Conservation (phyloP, 139 green algal genomes). For the Chlorella sp. region DNA sequence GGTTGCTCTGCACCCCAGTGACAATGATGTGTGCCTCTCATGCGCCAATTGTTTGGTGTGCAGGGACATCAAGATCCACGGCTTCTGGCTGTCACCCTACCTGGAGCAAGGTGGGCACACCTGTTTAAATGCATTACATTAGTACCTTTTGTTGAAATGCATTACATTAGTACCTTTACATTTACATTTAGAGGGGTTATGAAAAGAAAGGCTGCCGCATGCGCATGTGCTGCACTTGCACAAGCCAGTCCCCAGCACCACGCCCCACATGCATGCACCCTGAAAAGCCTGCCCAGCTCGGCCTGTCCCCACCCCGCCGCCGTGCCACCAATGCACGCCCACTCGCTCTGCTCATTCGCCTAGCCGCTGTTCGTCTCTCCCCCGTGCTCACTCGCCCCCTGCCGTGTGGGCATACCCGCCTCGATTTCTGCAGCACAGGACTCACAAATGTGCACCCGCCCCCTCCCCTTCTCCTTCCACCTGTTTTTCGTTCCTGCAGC, state of each 20-base stretch:
- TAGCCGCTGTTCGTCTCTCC: background rate
- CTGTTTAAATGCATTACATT: background rate
- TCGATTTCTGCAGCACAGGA: too few relatives aligned
- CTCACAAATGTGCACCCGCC: background rate
- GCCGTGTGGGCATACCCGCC: background rate
- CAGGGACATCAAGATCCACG: slow-evolving; percentile 37
- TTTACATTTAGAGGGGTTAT: background rate
- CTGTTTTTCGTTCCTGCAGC: background rate
- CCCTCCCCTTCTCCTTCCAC: background rate
- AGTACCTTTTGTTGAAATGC: background rate
- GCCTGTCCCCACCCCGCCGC: too few relatives aligned
- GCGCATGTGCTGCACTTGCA: too few relatives aligned
- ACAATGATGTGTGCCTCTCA: background rate
- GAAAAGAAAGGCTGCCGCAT: too few relatives aligned
- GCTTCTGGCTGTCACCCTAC: slow-evolving; percentile 46
- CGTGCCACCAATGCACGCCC: too few relatives aligned
- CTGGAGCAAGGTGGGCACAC: background rate
- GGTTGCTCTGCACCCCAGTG: too few relatives aligned
- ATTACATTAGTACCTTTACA: background rate
- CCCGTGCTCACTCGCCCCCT: background rate
- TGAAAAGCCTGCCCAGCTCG: background rate
- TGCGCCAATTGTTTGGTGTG: too few relatives aligned
- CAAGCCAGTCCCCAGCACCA: too few relatives aligned
- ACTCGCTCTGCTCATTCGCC: too few relatives aligned
- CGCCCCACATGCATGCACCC: too few relatives aligned